Conservation (phyloP, 345 rosid genomes). For the Trapa incisa region DNA sequence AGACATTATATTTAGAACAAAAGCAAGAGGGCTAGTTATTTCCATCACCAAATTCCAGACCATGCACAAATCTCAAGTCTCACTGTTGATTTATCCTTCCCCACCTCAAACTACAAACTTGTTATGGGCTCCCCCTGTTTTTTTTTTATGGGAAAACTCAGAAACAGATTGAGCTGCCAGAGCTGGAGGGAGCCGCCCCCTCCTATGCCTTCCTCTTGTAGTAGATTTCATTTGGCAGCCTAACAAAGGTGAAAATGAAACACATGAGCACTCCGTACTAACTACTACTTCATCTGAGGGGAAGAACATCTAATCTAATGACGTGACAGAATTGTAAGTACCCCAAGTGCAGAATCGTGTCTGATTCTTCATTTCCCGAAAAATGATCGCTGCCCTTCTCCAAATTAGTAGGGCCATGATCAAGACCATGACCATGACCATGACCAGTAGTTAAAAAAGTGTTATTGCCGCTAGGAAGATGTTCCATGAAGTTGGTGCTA, state of each 20-base stretch:
- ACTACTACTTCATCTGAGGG: too few relatives aligned
- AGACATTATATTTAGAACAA: not conserved
- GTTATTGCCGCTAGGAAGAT: slow-evolving; percentile 35
- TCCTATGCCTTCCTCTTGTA: slow-evolving; percentile 42
- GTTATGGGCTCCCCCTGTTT: not conserved
- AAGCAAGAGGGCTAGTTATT: not conserved
- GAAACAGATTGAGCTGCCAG: slow-evolving; percentile 21
- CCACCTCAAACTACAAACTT: not conserved
- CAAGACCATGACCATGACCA: slow-evolving; percentile 7
- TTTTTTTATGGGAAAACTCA: not conserved
- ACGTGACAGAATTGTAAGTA: slow-evolving; percentile 9
- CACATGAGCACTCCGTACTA: not conserved
- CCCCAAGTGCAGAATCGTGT: slow-evolving; percentile 83
- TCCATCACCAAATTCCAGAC: not conserved
- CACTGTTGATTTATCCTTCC: not conserved
- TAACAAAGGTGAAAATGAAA: slow-evolving; percentile 8
- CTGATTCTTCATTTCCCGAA: slow-evolving; percentile 54
- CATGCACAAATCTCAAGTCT: not conserved
- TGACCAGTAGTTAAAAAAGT: slow-evolving; percentile 18
- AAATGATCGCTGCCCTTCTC: slow-evolving; percentile 22
- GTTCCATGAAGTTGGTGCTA: slow-evolving; percentile 35
- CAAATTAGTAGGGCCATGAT: slow-evolving; percentile 21
- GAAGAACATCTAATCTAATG: too few relatives aligned
- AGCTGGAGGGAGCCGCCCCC: slow-evolving; percentile 34
- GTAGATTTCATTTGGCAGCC: slow-evolving; percentile 49